Evolutionary conservation across 345 rosid genomes (phyloP).

Genomic region (Boechera retrofracta): DNA sequence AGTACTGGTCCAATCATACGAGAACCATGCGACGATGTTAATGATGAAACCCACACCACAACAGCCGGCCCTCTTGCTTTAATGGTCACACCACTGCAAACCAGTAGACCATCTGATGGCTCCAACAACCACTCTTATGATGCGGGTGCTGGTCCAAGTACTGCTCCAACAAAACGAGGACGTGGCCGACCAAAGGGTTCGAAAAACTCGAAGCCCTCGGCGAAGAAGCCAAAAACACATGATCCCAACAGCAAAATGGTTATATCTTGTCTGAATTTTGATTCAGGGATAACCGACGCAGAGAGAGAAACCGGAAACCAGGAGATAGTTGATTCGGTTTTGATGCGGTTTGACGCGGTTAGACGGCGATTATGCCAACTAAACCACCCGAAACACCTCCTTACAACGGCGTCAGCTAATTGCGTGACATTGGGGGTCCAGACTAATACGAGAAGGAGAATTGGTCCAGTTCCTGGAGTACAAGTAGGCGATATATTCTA

Average conservation of each 20-base stretch:
- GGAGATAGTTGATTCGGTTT: slow-evolving; percentile 46
- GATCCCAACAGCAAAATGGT: background rate
- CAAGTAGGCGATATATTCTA: slow-evolving; percentile 70
- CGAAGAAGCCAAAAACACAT: background rate
- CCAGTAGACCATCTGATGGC: background rate
- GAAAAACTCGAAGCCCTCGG: background rate
- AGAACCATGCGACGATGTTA: background rate
- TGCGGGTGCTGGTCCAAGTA: background rate
- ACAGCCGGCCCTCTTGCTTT: background rate
- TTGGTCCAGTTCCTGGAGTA: slow-evolving; percentile 65
- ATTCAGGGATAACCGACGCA: slow-evolving; percentile 34
- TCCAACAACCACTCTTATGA: background rate
- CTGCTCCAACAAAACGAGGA: background rate
- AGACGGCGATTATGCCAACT: slow-evolving; percentile 57
- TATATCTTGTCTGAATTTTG: background rate
- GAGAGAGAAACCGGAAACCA: slow-evolving; percentile 51
- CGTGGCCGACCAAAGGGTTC: slow-evolving; percentile 27
- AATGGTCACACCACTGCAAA: no score
- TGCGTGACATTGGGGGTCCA: slow-evolving; percentile 53
- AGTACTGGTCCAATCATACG: background rate
- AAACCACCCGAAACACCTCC: slow-evolving; percentile 41
- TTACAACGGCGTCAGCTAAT: slow-evolving; percentile 38
- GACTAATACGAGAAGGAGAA: slow-evolving; percentile 59
- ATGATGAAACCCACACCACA: background rate
- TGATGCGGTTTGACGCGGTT: slow-evolving; percentile 52